Conservation (phyloP, 208 protist species). For the Angomonas deanei region DNA sequence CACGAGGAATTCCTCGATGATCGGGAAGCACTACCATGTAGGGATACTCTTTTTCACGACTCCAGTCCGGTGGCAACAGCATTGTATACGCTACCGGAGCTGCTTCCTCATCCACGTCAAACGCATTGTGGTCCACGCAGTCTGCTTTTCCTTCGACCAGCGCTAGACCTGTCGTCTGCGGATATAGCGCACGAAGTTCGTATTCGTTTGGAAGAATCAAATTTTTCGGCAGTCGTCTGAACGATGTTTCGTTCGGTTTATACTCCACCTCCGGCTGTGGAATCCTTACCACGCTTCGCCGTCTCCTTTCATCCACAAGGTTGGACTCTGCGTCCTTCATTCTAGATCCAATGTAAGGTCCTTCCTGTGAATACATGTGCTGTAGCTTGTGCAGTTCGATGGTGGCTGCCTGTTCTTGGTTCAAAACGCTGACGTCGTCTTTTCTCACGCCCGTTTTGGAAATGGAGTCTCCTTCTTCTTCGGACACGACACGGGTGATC, state of each 20-base stretch:
- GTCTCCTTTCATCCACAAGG: conserved; percentile 37
- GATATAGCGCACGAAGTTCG: conserved; percentile 76
- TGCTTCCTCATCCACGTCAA: conserved; percentile 60
- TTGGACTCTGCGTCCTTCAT: conserved; percentile 39
- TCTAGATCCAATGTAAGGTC: conserved; percentile 68
- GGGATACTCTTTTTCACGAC: conserved; percentile 46
- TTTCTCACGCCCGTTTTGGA: conserved; percentile 21
- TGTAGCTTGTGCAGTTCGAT: conserved; percentile 66
- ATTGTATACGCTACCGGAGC: conserved; percentile 71
- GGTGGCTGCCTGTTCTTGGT: conserved; percentile 29
- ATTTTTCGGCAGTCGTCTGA: conserved; percentile 71
- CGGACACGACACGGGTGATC: conserved; percentile 1
- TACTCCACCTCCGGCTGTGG: conserved; percentile 70
- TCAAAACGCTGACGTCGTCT: conserved; percentile 38
- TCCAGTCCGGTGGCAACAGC: conserved; percentile 63
- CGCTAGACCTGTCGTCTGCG: conserved; percentile 56
- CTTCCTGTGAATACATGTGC: conserved; percentile 77
- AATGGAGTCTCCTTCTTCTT: conserved; percentile 1
- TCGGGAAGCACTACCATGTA: conserved; percentile 82
- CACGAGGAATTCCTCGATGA: conserved; percentile 58
- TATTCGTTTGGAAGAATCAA: conserved; percentile 71
- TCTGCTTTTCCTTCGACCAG: conserved; percentile 69
- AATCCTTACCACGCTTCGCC: conserved; percentile 59
- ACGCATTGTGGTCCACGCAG: conserved; percentile 74
- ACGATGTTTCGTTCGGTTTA: conserved; percentile 71